These are phyloP conservation scores for button mushroom (Agaricus bisporus) DNA, from an alignment of 768 basidiomycete species.

Conservation along the genomic window DNA sequence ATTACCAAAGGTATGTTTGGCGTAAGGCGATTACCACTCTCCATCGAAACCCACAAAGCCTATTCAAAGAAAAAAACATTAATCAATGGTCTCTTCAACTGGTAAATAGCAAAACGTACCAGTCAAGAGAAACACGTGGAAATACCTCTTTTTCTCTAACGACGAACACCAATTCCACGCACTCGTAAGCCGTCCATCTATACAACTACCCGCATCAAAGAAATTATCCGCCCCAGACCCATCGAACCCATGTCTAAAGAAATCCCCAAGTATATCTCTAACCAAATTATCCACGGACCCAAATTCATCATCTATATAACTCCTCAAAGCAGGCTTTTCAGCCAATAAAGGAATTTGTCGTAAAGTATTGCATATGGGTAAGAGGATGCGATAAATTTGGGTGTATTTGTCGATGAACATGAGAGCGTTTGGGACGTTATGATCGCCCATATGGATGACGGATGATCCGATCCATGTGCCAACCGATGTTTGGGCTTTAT, in stretches of 20 bases:
- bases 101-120: constrained; percentile 36
- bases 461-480: constrained; percentile 83
- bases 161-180: constrained; percentile 91
- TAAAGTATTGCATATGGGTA: constrained; percentile 82
- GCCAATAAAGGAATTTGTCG: constrained; percentile 62
- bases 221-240: constrained; percentile 90
- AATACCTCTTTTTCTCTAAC: constrained; percentile 83
- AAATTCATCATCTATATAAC: constrained; percentile 80
- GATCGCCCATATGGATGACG: constrained; percentile 88
- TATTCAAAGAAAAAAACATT: constrained; percentile 18
- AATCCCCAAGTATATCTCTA: constrained; percentile 72
- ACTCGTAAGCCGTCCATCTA: constrained; percentile 81
- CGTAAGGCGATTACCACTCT: constrained; percentile 53
- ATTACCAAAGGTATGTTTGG: not conserved
- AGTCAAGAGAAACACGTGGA: constrained; percentile 70
- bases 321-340: constrained; percentile 61
- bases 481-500: constrained; percentile 76
- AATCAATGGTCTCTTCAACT: not conserved
- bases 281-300: constrained; percentile 66
- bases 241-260: constrained; percentile 86
- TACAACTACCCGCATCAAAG: constrained; percentile 81
- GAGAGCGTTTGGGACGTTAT: constrained; percentile 77
- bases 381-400: constrained; percentile 84
- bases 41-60: constrained; percentile 85
- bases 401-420: constrained; percentile 94